A percentile compares a stretch with the other conserved stretches of the same genome.
Evolutionary conservation across 163 green algal genomes (phyloP).

Genomic region (Dunaliella salina): DNA sequence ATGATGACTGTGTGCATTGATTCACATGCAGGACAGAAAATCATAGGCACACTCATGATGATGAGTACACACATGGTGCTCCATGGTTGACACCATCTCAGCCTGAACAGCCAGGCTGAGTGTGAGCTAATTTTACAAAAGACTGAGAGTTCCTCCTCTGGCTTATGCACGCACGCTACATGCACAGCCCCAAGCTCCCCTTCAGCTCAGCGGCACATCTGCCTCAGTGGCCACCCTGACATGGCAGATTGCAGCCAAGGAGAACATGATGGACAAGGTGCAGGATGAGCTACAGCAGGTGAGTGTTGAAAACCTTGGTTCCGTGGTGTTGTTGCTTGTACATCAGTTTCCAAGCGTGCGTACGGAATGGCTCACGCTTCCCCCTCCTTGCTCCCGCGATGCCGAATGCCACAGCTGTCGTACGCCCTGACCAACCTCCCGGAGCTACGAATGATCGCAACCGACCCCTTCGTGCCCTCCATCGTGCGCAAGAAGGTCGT

Average conservation of each 20-base stretch:
- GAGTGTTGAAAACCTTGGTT: background rate
- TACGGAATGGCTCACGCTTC: background rate
- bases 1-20: too few relatives aligned
- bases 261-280: slow-evolving; percentile 54
- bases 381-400: background rate
- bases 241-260: slow-evolving; percentile 54
- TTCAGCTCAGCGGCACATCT: slow-evolving; percentile 47
- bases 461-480: slow-evolving; percentile 49
- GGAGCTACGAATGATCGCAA: slow-evolving; percentile 45
- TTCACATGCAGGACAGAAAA: too few relatives aligned
- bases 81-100: too few relatives aligned
- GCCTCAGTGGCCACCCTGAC: slow-evolving; percentile 45
- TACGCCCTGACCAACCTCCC: slow-evolving; percentile 20
- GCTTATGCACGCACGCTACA: background rate
- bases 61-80: too few relatives aligned
- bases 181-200: slow-evolving; percentile 41
- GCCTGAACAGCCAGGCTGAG: too few relatives aligned
- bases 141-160: too few relatives aligned
- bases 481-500: slow-evolving; percentile 43
- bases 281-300: slow-evolving; percentile 62
- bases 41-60: too few relatives aligned
- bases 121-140: too few relatives aligned
- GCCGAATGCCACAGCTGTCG: slow-evolving; percentile 32
- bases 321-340: background rate
- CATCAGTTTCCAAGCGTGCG: background rate